Conservation (phyloP, 768 basidiomycete species). For the Pleurotus tuber-regium region DNA sequence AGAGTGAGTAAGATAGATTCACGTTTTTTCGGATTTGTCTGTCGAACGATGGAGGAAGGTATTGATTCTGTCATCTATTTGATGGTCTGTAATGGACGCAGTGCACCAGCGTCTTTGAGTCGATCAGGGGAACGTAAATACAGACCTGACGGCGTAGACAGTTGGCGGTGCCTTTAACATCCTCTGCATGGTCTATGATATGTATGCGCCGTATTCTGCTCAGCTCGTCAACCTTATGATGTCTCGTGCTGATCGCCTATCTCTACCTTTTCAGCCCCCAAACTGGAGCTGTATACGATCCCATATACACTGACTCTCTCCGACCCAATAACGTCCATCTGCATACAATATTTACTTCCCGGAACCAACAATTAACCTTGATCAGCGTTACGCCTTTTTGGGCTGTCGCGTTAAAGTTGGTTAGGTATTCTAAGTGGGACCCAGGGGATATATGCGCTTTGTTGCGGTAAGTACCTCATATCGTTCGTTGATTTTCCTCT, state of each 20-base stretch:
- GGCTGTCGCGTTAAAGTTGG: constrained; percentile 71
- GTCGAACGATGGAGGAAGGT: background rate
- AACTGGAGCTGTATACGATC: constrained; percentile 43
- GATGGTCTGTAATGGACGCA: constrained; percentile 23
- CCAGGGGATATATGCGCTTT: constrained; percentile 66
- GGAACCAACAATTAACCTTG: constrained; percentile 47
- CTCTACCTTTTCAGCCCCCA: constrained; percentile 13
- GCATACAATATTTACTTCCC: constrained; percentile 57
- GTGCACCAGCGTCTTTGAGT: too few relatives aligned
- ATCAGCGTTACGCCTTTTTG: constrained; percentile 69
- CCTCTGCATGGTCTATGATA: too few relatives aligned
- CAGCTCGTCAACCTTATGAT: too few relatives aligned
- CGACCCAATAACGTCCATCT: constrained; percentile 46
- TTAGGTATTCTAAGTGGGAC: constrained; percentile 62
- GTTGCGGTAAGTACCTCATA: constrained; percentile 42
- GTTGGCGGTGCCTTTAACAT: too few relatives aligned
- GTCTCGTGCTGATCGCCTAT: too few relatives aligned
- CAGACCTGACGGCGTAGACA: too few relatives aligned
- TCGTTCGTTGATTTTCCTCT: background rate
- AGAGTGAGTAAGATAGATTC: constrained; percentile 42
- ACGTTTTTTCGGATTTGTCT: background rate
- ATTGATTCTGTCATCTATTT: constrained; percentile 7
- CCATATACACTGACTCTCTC: constrained; percentile 54
- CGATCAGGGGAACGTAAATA: too few relatives aligned
- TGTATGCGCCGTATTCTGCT: too few relatives aligned